Evolutionary conservation across 176 grass and related monocot genomes (phyloP).

Genomic region (Aegilops speltoides): DNA sequence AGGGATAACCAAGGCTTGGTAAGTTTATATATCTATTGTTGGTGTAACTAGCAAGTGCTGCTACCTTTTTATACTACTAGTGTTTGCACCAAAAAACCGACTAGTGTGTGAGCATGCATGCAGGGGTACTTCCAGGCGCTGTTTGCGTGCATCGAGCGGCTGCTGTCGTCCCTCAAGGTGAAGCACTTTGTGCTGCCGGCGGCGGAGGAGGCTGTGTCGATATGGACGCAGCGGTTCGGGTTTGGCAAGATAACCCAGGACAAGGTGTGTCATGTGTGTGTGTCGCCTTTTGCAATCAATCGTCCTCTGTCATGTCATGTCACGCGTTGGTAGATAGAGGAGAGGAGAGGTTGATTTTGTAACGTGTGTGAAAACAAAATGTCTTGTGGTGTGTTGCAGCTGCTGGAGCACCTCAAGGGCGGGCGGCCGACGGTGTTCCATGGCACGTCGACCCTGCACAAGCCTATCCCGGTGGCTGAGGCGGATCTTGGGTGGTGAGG

Average conservation of each 20-base stretch:
- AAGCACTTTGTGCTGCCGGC: constrained; percentile 90
- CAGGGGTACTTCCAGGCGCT: constrained; percentile 92
- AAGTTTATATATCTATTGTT: constrained; percentile 31
- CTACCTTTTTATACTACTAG: neutral
- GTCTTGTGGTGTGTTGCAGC: constrained; percentile 37
- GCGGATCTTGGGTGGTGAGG: no score
- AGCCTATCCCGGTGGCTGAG: constrained; percentile 38
- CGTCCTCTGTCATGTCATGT: neutral
- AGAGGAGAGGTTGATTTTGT: no score
- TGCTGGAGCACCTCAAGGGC: constrained; percentile 67
- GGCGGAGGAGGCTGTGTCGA: constrained; percentile 76
- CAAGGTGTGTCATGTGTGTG: constrained; percentile 51
- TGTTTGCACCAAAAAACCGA: neutral
- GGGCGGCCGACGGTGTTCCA: constrained; percentile 73
- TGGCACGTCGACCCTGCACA: constrained; percentile 80
- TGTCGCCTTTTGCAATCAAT: neutral
- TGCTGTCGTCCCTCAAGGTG: constrained; percentile 65
- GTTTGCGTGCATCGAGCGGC: constrained; percentile 61
- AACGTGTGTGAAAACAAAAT: neutral
- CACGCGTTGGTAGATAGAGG: neutral
- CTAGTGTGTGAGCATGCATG: neutral
- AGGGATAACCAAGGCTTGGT: constrained; percentile 72
- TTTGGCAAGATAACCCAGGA: constrained; percentile 75
- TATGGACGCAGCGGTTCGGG: constrained; percentile 87
- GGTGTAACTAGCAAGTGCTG: neutral